Percentiles rank a stretch among this genome's conserved stretches.
Conservation (phyloP, 768 basidiomycete species). For the Suillus cothurnatus region DNA sequence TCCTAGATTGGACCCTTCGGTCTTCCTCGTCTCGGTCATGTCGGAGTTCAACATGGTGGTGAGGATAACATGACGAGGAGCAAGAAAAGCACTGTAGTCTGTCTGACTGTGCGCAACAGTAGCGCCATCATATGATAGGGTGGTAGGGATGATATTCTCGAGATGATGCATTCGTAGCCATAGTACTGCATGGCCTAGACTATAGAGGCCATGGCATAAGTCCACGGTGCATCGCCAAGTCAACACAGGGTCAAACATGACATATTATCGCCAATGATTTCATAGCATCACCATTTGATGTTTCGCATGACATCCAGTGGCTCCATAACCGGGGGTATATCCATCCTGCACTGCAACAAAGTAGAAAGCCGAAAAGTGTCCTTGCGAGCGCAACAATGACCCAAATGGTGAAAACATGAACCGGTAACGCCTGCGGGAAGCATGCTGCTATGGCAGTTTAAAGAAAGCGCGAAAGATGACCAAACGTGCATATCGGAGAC, state of each 20-base stretch:
- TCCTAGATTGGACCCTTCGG: too few species aligned
- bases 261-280: constrained; percentile 17
- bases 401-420: too few species aligned
- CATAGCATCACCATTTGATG: constrained; percentile 28
- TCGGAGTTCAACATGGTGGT: too few species aligned
- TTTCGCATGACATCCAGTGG: constrained; percentile 43
- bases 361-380: constrained; percentile 22
- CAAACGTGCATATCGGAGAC: constrained; percentile 22
- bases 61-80: constrained; percentile 7
- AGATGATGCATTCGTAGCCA: constrained; percentile 3
- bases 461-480: constrained; percentile 24
- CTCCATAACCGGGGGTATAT: constrained; percentile 39
- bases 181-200: constrained; percentile 25
- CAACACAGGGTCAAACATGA: constrained; percentile 17
- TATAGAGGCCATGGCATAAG: constrained; percentile 33
- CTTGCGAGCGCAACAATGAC: too few species aligned
- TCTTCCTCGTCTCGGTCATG: too few species aligned
- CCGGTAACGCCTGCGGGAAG: too few species aligned
- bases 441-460: constrained; percentile 14
- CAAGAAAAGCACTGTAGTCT: constrained; percentile 23
- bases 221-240: constrained; percentile 39
- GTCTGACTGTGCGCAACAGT: constrained; percentile 19
- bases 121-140: constrained; percentile 9
- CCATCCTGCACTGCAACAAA: constrained; percentile 38
- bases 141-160: constrained; percentile 4